Conservation (phyloP, 208 protist species). For the Porcisia hertigi region DNA sequence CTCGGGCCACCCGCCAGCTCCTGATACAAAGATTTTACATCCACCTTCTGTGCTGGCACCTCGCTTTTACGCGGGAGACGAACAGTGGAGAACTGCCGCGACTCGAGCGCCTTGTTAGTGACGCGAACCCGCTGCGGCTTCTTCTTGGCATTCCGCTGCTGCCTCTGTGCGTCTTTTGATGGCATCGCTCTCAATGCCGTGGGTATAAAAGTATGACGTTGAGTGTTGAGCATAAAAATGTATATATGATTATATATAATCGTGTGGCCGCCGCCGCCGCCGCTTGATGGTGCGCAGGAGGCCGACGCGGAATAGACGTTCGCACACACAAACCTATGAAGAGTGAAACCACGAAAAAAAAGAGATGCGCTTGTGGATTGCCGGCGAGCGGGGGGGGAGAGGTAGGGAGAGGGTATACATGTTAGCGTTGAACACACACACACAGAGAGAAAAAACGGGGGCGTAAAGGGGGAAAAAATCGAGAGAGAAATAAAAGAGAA, state of each 20-base stretch:
- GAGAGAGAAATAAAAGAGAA: background rate
- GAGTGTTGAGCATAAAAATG: background rate
- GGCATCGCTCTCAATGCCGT: background rate
- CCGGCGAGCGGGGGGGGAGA: background rate
- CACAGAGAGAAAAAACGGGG: too few relatives aligned
- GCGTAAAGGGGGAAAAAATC: too few relatives aligned
- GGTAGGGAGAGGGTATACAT: background rate
- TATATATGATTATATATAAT: too few relatives aligned
- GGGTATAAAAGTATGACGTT: background rate
- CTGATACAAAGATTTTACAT: slow-evolving; percentile 59
- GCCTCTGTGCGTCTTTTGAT: slow-evolving; percentile 16
- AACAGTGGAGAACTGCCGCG: slow-evolving; percentile 75
- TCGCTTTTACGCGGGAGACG: slow-evolving; percentile 63
- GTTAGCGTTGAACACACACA: background rate
- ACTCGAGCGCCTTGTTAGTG: slow-evolving; percentile 80
- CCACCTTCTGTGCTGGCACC: slow-evolving; percentile 38
- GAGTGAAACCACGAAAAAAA: background rate
- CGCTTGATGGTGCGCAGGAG: background rate
- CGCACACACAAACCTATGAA: background rate
- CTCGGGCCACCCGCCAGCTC: background rate
- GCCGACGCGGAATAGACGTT: background rate
- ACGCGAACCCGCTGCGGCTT: slow-evolving; percentile 72
- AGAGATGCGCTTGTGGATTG: background rate
- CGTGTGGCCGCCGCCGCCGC: background rate
- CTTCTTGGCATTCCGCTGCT: slow-evolving; percentile 23